Evolutionary conservation across 805 yeast genomes (phyloP).

Genomic region (Candida xiaguanensis): DNA sequence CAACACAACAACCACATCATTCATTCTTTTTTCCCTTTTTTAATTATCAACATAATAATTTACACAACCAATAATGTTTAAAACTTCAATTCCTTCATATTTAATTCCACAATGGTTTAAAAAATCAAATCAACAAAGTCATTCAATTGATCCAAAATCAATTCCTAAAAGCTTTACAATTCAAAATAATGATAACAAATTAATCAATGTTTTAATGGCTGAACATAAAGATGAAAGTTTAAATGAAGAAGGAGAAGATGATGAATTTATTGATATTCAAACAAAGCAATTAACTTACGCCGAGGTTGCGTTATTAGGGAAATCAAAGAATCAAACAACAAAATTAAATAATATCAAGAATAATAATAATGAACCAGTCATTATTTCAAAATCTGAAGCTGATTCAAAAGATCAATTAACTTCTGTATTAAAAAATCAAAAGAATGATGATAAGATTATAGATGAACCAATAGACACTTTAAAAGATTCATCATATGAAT

Average conservation of each 20-base stretch:
- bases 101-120: slow-evolving; percentile 16
- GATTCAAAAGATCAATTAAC: no score
- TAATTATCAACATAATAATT: no score
- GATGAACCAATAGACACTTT: slow-evolving; percentile 9
- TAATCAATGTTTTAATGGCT: slow-evolving; percentile 33
- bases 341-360: not conserved
- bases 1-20: not conserved
- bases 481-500: slow-evolving; percentile 8
- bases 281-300: slow-evolving; percentile 38
- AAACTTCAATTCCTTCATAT: slow-evolving; percentile 14
- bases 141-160: slow-evolving; percentile 7
- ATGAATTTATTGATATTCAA: slow-evolving; percentile 35
- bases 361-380: not conserved
- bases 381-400: no score
- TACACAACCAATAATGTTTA: slow-evolving; percentile 13
- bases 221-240: slow-evolving; percentile 10
- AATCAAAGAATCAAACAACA: slow-evolving; percentile 18
- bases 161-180: slow-evolving; percentile 29
- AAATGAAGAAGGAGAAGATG: slow-evolving; percentile 16
- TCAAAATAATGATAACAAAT: slow-evolving; percentile 24
- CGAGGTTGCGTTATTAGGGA: slow-evolving; percentile 37
- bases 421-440: not conserved
- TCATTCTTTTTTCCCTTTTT: slow-evolving; percentile 1
- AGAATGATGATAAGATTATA: slow-evolving; percentile 10
- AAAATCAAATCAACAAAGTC: slow-evolving; percentile 8